Evolutionary conservation across 805 yeast species (phyloP).

Genomic region (Metschnikowia cubensis): DNA sequence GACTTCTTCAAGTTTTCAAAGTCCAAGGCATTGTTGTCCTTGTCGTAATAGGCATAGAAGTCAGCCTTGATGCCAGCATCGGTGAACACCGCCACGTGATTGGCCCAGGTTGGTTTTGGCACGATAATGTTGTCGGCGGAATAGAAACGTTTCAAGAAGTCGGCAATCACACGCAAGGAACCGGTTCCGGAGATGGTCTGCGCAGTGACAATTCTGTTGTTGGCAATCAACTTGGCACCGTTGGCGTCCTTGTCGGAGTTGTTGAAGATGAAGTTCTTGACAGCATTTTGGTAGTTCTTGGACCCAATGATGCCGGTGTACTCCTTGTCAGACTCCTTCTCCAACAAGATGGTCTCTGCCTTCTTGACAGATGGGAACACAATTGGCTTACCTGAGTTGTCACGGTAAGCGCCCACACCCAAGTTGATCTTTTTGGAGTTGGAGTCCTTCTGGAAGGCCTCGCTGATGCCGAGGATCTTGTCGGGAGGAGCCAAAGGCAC

Average conservation of each 20-base stretch:
- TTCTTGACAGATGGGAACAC: slow-evolving; percentile 70
- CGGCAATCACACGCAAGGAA: slow-evolving; percentile 80
- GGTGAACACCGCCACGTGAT: slow-evolving; percentile 76
- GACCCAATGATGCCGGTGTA: slow-evolving; percentile 85
- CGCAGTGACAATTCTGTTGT: slow-evolving; percentile 68
- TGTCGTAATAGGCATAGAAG: slow-evolving; percentile 70
- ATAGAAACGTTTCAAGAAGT: slow-evolving; percentile 63
- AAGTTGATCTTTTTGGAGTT: slow-evolving; percentile 56
- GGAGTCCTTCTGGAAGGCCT: slow-evolving; percentile 64
- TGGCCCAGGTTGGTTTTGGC: slow-evolving; percentile 94
- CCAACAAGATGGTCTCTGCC: slow-evolving; percentile 55
- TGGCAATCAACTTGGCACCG: slow-evolving; percentile 53
- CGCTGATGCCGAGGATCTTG: slow-evolving; percentile 77
- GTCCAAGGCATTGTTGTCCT: slow-evolving; percentile 57
- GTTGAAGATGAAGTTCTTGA: slow-evolving; percentile 68
- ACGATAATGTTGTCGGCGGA: slow-evolving; percentile 55
- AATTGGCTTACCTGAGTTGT: slow-evolving; percentile 82
- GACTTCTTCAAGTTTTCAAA: slow-evolving; percentile 60
- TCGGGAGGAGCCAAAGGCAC: slow-evolving; percentile 70
- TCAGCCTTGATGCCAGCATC: slow-evolving; percentile 65
- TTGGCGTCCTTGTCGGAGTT: slow-evolving; percentile 48
- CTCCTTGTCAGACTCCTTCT: slow-evolving; percentile 64
- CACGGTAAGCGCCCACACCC: slow-evolving; percentile 94
- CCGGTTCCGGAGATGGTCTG: slow-evolving; percentile 97
- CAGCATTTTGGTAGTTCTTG: slow-evolving; percentile 59